Conservation (phyloP, 768 basidiomycete species). For the Phylloporus sp. region DNA sequence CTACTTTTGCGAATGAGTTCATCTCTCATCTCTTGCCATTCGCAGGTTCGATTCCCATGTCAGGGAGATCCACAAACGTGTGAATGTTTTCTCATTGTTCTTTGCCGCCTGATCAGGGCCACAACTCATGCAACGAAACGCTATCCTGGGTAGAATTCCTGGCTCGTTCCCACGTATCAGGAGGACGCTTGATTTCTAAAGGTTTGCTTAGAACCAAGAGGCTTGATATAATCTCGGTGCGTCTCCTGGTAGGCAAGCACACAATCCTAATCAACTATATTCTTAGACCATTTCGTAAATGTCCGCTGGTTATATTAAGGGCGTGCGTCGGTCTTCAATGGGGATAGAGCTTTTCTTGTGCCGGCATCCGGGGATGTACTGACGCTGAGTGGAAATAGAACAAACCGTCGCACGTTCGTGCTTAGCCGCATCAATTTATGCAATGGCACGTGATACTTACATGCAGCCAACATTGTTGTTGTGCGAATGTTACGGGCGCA, state of each 20-base stretch:
- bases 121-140: neutral
- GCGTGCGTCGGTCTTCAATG: neutral
- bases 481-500: neutral
- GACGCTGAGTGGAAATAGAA: neutral
- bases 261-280: neutral
- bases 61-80: neutral
- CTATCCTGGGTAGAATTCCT: no score
- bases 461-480: neutral
- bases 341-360: neutral
- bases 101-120: neutral
- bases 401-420: neutral
- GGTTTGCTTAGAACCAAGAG: neutral
- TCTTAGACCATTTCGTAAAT: no score
- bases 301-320: neutral
- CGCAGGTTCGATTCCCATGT: neutral
- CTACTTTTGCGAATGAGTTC: neutral
- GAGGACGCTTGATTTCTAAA: neutral
- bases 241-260: neutral
- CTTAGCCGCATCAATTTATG: neutral
- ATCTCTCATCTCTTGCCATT: neutral
- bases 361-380: neutral
- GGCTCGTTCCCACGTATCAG: neutral
- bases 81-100: neutral
- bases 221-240: neutral
- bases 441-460: no score